Evolutionary conservation across 1,284 basidiomycete species (phyloP), one percentile per base, ranked within the genome.

Genomic region (Tremellales sp.): DNA sequence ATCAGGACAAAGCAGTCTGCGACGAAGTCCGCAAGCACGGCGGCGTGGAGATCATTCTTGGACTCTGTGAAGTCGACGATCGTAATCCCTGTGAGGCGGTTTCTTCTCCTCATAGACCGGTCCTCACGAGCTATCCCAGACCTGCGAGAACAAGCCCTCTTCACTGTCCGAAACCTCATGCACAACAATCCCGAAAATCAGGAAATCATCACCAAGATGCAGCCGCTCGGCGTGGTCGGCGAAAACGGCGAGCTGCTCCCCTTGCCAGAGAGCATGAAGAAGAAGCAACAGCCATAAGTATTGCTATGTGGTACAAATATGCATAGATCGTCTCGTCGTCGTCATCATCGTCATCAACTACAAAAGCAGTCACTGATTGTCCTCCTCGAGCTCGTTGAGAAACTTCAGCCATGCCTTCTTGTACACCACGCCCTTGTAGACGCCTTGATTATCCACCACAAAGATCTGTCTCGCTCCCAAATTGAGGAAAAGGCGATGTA

Each of bases 331-430:
- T n/a, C n/a, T n/a, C n/a, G n/a, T n/a, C n/a, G n/a, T n/a, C n/a
- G n/a, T n/a, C n/a, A n/a, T n/a, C n/a, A n/a, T n/a, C n/a, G n/a
- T n/a, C n/a, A n/a, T n/a, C n/a, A n/a, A n/a, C n/a, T n/a, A n/a
- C n/a, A n/a, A n/a, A n/a, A n/a, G n/a, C n/a, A n/a, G n/a, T 44
- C 34, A 58, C 51, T 53, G 45, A 8, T 45, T 48, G 33, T 49
- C 63, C 13, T 80, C 80, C 55, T 87, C 85, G 33, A 90, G 70
- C 60, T 83, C 80, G 43, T 76, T 80, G 27, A 93, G 73, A 74
- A 92, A 92, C 5, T 79, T 83, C 21, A 93, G 78, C 88, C 89
- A 95, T 1, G 81, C 81, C 73, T 93, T 93, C 78, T 95, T 95
- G 70, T 92, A 87, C 50, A 97, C 86, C 9, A 93, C 77, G 5